Evolutionary conservation across 345 rosid species (phyloP), one percentile per base, ranked within the genome.

Genomic region (Turritis glabra): DNA sequence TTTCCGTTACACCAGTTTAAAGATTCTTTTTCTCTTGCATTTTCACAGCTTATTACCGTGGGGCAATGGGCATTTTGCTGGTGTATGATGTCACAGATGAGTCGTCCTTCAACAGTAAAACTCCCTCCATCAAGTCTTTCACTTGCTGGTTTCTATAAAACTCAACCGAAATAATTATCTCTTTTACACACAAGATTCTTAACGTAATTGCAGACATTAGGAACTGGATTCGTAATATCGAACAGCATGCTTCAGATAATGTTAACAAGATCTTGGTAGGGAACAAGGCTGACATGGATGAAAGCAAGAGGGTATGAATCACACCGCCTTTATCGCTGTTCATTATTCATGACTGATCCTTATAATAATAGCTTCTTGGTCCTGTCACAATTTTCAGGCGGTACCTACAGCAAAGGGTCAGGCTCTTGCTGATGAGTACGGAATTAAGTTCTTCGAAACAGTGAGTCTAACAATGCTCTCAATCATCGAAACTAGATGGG

Each of bases 251-350:
- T 38, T 95, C 99, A 22, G 98, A 95, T 77, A 95, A 95, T 83
- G 99, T 95, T 51, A 92, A 90, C 87, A 95, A 95, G 91, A 88
- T 92, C 67, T 76, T 95, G 85, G 96, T 95, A 19, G 99, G 99
- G 30, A 95, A 95, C 91, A 95, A 95, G 77, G 99, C 99, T 53
- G 99, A 95, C 75, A 95, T 92, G 98, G 98, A 95, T 14, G 99
- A 92, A 71, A 92, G 98, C 90, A 95, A 92, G 82, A 87, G 98
- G 91, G 99, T 95, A 82, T 27, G 74, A 35, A 17, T 56, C 72
- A 74, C 51, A 47, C 29, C 0, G 0, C 5, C 10, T 35, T 46
- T 47, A 44, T 37, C 43, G 21, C 47, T 8, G 2, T 71, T 48
- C 62, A 19, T 71, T 38, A 64, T 64, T 64, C 13, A 64, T 0